Evolutionary conservation across 169 alveolate genomes (phyloP), one percentile per base, ranked within the genome.

Genomic region (Cyclospora cayetanensis): DNA sequence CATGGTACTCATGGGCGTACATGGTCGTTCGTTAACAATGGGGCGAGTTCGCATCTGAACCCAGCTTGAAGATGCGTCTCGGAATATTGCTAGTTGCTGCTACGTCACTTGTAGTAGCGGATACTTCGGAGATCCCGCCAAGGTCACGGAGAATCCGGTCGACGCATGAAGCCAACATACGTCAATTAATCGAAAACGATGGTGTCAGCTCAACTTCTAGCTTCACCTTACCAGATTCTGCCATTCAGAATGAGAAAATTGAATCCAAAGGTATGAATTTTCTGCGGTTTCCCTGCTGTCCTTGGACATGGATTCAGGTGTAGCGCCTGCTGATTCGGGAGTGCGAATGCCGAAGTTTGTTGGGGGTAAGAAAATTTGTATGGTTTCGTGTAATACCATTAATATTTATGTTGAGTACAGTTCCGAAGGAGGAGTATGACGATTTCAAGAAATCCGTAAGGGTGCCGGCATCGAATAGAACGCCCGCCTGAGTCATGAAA

Each of bases 361-460:
- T n/a, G 77, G 72, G 52, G 87, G 92, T 87, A 37, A 39, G 52
- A 18, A 15, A 0, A 27, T 1, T 55, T 9, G 37, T 1, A n/a
- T 31, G n/a, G 7, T 18, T 11, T n/a, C 4, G 42, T 29, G 11
- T 25, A 43, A 27, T 27, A 27, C 37, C 42, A 25, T 9, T 22
- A 31, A 11, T n/a, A 25, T 42, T 42, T 42, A 7, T 4, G 37
- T 27, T 1, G 4, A 15, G 66, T 20, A 2, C 18, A 87, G 92
- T 87, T 3, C 52, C 79, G 52, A 50, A 31, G n/a, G 92, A 87
- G 12, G 92, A 68, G 52, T 87, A 87, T 46, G 65, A 72, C 66
- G 92, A 87, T 7, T 87, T 68, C 66, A 43, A 70, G 37, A 12
- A 37, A 22, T 79, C 87, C n/a, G 92, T 87, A 25, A 72, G 92